phyloP scores from a whole-genome alignment of 768 basidiomycete species.

The Lepiota brunneoincarnata region DNA sequence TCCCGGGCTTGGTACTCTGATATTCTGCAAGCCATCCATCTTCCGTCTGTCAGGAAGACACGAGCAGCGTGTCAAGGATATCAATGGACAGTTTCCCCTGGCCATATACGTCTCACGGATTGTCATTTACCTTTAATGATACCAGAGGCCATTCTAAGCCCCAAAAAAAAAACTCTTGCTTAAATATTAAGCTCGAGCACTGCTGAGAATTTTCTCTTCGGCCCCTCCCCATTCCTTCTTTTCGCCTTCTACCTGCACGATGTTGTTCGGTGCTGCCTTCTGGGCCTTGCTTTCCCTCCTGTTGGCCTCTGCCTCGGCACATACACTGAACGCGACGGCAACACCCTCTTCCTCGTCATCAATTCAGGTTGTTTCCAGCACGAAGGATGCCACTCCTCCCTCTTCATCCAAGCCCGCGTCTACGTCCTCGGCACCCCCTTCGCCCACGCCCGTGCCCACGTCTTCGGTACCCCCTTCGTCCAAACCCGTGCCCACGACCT shows the following conservation, averaged over 20 bases:
- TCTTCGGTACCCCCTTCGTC: neutral
- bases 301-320: neutral
- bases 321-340: constrained; percentile 3
- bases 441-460: neutral
- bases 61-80: constrained; percentile 5
- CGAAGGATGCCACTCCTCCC: constrained; percentile 14
- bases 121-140: constrained; percentile 23
- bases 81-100: constrained; percentile 38
- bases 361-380: neutral
- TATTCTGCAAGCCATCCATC: constrained; percentile 1
- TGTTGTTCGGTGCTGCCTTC: neutral
- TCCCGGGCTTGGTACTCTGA: neutral
- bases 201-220: neutral
- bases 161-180: constrained; percentile 15
- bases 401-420: constrained; percentile 13
- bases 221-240: neutral
- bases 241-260: neutral
- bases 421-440: constrained; percentile 16
- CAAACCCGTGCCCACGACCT: neutral
- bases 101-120: constrained; percentile 24
- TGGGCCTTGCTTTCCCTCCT: neutral
- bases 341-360: neutral
- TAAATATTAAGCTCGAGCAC: constrained; percentile 14
- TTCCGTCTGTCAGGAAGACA: constrained; percentile 17
- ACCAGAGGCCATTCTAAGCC: constrained; percentile 12